phyloP scores from a whole-genome alignment of 2,329 filamentous ascomycete species.

The Anisogramma anomala region DNA sequence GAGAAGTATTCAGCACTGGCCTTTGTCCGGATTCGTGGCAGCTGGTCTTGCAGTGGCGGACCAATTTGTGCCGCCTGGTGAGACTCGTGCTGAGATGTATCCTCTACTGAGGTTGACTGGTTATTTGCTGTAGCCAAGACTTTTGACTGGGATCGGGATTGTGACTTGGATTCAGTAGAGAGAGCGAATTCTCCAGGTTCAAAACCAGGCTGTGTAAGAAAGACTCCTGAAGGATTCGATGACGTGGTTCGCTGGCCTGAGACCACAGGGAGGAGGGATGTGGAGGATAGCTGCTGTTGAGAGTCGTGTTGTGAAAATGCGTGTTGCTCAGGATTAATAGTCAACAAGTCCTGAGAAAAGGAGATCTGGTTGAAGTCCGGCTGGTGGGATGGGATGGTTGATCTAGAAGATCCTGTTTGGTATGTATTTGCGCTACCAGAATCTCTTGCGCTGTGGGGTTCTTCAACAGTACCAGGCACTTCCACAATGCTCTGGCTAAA shows the following conservation, averaged over 20 bases:
- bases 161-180: background rate
- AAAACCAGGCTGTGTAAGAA: conserved; percentile 12
- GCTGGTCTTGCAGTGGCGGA: conserved; percentile 4
- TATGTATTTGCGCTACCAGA: background rate
- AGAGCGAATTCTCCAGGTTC: conserved; percentile 1
- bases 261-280: background rate
- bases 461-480: conserved; percentile 18
- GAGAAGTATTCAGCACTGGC: conserved; percentile 9
- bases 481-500: conserved; percentile 3
- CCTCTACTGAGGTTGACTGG: background rate
- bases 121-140: background rate
- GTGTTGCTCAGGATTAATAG: background rate
- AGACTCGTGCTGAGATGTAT: conserved; percentile 5
- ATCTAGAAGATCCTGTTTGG: conserved; percentile 4
- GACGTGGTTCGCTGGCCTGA: background rate
- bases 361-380: conserved; percentile 10
- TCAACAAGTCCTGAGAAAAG: background rate
- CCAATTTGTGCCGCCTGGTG: conserved; percentile 12
- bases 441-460: conserved; percentile 14
- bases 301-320: background rate
- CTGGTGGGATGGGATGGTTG: conserved; percentile 11
- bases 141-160: background rate
- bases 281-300: background rate
- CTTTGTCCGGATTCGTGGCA: conserved; percentile 6
- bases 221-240: conserved; percentile 1